Base-by-base conservation (phyloP, 2,329 filamentous ascomycete genomes). In the Rhinocladiella mackenziei region DNA sequence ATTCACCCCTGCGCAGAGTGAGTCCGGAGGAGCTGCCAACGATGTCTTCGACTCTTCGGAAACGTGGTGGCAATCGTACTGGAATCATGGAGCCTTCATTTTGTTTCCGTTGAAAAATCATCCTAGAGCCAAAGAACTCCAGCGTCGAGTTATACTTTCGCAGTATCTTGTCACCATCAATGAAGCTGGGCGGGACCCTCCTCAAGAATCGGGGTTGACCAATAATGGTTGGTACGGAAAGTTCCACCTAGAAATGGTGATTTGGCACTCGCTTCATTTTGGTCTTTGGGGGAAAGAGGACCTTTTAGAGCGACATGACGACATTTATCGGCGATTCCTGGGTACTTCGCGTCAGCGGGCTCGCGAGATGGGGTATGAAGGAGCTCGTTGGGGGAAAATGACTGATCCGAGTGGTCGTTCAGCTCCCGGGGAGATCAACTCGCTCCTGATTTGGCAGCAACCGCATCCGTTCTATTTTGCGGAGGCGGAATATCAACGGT, bases 381-480 rank as follows among this genome's bases (percentile, higher is more conserved):
- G 66, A 57, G 73, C 73, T 55, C 38, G 77, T 20, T 68, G 71
- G 60, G 71, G 71, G 2, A 76, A 80, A 56, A 79, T 79, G 76
- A 76, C 70, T 7, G 76, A 79, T 56, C 73, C 75, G 0, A 71
- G 68, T 0, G 75, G 76, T 18, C 65, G 73, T 8, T 75, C 70
- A 34, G 74, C 76, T 1, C 77, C 78, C 1, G 78, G 78, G 2
- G 73, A 77, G 50, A 80, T 81, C 57, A 81, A 81, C 57, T 73
- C 71, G 7, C 62, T 81, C 1, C 63, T 82, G 2, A 75, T 80
- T 44, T 81, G 78, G 78, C 78, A 81, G 53, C 78, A 80, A 54
- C 77, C 76, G 5, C 78, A 81, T 56, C 68, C 73, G 0, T 74
- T 80, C 67, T 77, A 76, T 56, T 77, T 80, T 54, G 78, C 77